Evolutionary conservation across 495 filamentous ascomycete species (phyloP), one percentile per base, ranked within the genome.

Genomic region (Acidomyces sp.): DNA sequence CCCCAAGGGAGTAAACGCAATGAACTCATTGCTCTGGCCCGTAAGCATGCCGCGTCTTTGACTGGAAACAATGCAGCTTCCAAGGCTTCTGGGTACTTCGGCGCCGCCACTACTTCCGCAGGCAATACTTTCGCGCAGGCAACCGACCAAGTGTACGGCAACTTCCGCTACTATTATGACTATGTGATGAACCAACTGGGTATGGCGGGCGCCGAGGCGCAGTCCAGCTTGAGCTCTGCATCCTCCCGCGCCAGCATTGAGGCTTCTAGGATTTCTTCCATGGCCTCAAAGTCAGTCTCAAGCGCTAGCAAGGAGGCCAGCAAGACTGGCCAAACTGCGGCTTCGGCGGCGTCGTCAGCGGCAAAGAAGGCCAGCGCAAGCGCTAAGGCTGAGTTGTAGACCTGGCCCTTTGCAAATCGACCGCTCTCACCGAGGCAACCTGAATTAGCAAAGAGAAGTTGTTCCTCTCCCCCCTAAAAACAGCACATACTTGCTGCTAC

Each of bases 1-100:
- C 88, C 88, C 5, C 90, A 96, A 59, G 88, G 90, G 20, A 87
- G 80, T 48, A 85, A 68, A 66, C 67, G 76, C 41, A 94, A 95
- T 60, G 88, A 96, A 56, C 73, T 96, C 13, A 62, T 90, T 33
- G 85, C 90, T 34, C 75, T 96, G 34, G 84, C 86, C 37, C 83
- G 90, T 52, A 92, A 93, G 68, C 71, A 95, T 66, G 83, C 83
- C 34, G 72, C 77, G 31, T 69, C 75, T 35, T 65, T 93, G 6
- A 23, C 42, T 26, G 79, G 75, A 27, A 76, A 88, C 44, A 79
- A 71, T 37, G 67, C 72, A 10, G 44, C 34, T 12, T 53, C 65
- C 33, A 74, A 76, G 7, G 79, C 73, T 25, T 65, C 73, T 2
- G 77, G 74, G 19, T 73, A 73, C 15, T 77, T 71, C 44, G 83